Evolutionary conservation across 257 asterid genomes (phyloP).

Genomic region (Nicotiana obtusifolia): DNA sequence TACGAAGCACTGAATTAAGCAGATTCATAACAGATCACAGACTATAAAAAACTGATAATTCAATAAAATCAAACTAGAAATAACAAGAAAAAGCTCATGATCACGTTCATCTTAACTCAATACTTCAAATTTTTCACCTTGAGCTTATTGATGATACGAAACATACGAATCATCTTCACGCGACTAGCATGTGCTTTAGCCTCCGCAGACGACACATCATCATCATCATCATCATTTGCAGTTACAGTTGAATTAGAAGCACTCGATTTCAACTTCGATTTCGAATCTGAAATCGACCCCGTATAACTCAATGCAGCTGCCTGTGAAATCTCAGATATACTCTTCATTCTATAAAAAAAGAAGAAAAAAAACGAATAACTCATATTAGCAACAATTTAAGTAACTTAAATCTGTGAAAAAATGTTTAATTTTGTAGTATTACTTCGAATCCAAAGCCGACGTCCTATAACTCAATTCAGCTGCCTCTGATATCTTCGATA

Average conservation of each 20-base stretch:
- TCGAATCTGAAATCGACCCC: neutral
- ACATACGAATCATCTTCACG: neutral
- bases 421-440: neutral
- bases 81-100: neutral
- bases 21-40: neutral
- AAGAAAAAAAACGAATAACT: no score
- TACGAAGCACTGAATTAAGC: neutral
- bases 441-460: neutral
- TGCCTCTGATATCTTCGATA: neutral
- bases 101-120: neutral
- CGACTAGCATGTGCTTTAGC: neutral
- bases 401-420: neutral
- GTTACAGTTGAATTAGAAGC: neutral
- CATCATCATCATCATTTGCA: neutral
- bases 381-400: neutral
- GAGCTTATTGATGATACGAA: neutral
- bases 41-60: neutral
- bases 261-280: neutral
- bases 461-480: neutral
- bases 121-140: neutral
- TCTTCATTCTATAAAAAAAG: slow-evolving; percentile 16
- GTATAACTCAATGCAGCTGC: neutral
- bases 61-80: neutral
- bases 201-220: neutral
- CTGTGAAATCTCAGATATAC: slow-evolving; percentile 5